Evolutionary conservation across 2,329 filamentous ascomycete genomes (phyloP).

Genomic region (Helotiales sp.): DNA sequence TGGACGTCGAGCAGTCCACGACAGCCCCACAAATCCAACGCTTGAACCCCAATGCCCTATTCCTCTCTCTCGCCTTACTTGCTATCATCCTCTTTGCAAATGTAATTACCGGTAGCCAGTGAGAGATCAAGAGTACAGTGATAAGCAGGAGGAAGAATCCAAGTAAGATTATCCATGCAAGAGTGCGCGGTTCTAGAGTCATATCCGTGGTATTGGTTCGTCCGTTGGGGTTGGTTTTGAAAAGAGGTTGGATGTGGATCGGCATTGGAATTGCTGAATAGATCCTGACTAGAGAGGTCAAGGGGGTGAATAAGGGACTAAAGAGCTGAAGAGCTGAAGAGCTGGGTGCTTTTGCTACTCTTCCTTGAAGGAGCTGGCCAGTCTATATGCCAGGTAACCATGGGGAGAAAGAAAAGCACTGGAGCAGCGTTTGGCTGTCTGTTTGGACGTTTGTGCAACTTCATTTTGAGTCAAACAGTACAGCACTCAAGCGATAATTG

Average conservation of each 20-base stretch:
- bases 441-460: no score
- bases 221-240: neutral
- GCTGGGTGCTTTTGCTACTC: no score
- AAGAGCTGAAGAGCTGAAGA: no score
- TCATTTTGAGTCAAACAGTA: no score
- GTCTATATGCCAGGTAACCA: no score
- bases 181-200: neutral
- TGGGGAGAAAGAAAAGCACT: no score
- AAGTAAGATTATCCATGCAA: neutral
- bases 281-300: no score
- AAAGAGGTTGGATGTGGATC: neutral
- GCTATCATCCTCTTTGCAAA: neutral
- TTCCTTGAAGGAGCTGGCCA: no score
- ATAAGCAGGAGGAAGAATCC: neutral
- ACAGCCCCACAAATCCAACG: neutral
- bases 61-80: neutral
- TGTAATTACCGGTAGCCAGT: neutral
- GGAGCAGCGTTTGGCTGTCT: no score
- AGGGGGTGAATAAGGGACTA: no score
- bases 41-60: neutral
- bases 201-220: neutral
- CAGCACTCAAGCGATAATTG: no score
- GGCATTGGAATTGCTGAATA: neutral
- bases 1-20: no score
- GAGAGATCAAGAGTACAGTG: neutral